phyloP scores from a whole-genome alignment of 306 rosid species.

The Medicago lupulina region DNA sequence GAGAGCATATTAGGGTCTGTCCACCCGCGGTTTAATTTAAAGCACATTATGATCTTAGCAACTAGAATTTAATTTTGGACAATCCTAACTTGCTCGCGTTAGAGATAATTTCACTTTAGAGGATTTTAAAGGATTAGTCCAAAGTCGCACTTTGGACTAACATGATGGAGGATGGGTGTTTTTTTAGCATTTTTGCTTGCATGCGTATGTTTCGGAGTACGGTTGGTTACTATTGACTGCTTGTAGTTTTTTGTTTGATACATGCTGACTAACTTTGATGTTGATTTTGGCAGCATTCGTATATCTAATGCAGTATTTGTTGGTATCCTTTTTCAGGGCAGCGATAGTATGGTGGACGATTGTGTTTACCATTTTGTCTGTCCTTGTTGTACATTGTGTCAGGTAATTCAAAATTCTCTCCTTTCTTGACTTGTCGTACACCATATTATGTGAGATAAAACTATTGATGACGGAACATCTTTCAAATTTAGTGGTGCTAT shows the following conservation, averaged over 20 bases:
- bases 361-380: slow-evolving; percentile 53
- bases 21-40: too few species aligned
- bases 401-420: slow-evolving; percentile 45
- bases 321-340: slow-evolving; percentile 47
- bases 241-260: slow-evolving; percentile 26
- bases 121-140: too few species aligned
- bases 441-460: neutral
- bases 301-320: slow-evolving; percentile 31
- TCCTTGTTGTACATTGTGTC: slow-evolving; percentile 62
- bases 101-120: too few species aligned
- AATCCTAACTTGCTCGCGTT: too few species aligned
- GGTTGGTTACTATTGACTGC: neutral
- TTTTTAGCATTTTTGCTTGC: slow-evolving; percentile 20
- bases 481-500: neutral
- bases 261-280: slow-evolving; percentile 14
- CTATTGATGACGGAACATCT: neutral
- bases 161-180: slow-evolving; percentile 2
- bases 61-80: too few species aligned
- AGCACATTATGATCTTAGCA: too few species aligned
- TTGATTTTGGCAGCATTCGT: neutral
- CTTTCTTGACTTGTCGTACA: slow-evolving; percentile 11
- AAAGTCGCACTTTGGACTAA: neutral
- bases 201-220: neutral
- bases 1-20: too few species aligned
- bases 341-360: slow-evolving; percentile 56